Evolutionary conservation across 1,139 yeast species (phyloP).

Genomic region (Saccharomyces hybrid): DNA sequence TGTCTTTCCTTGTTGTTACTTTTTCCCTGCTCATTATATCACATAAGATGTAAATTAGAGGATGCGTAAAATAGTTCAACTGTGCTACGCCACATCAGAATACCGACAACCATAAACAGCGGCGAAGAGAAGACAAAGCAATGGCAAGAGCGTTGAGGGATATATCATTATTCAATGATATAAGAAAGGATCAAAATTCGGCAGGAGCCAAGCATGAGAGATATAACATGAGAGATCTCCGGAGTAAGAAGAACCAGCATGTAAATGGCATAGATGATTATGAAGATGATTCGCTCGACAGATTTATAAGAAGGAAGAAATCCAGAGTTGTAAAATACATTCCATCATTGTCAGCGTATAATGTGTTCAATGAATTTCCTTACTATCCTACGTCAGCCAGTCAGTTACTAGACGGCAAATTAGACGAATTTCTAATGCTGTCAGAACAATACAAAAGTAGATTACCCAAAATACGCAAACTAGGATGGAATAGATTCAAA

Average conservation of each 20-base stretch:
- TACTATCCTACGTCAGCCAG: conserved; percentile 7
- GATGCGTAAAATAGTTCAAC: not conserved
- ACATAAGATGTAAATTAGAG: not conserved
- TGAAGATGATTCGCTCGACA: not conserved
- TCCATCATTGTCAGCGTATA: conserved; percentile 16
- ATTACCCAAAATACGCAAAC: conserved; percentile 12
- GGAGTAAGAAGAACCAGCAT: not conserved
- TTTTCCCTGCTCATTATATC: not conserved
- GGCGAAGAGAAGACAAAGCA: conserved; percentile 3
- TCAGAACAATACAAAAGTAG: conserved; percentile 9
- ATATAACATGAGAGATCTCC: not conserved
- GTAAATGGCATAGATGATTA: not conserved
- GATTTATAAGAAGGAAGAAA: conserved; percentile 3
- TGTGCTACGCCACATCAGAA: not conserved
- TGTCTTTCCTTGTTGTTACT: not conserved
- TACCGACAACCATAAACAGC: not conserved
- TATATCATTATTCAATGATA: not conserved
- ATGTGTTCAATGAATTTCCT: conserved; percentile 11
- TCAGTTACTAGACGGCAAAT: conserved; percentile 5
- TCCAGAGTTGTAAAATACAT: conserved; percentile 6
- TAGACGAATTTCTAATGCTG: conserved; percentile 12
- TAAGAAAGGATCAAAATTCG: not conserved
- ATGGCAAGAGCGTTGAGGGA: not conserved
- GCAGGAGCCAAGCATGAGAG: not conserved
- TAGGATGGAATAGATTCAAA: conserved; percentile 21